Conservation (phyloP, 345 rosid species). For the Eucalyptus cloeziana region DNA sequence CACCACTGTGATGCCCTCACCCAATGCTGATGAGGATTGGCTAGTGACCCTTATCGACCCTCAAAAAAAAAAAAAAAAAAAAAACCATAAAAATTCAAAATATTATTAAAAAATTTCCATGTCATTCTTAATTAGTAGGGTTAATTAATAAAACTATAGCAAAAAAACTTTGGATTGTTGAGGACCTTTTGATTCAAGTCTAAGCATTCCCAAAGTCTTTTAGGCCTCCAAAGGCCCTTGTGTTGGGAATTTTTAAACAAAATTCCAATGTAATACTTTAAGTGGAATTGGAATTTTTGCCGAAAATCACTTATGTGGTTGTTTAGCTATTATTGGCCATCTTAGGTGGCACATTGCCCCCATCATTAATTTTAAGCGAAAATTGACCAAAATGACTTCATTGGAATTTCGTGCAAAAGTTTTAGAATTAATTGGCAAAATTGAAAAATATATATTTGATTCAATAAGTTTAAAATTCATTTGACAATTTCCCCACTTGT, state of each 20-base stretch:
- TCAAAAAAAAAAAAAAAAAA: too few species aligned
- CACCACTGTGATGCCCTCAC: too few species aligned
- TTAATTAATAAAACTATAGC: not conserved
- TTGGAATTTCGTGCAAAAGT: rapidly evolving
- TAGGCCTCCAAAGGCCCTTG: not conserved
- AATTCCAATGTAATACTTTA: not conserved
- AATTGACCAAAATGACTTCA: not conserved
- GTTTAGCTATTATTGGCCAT: rapidly evolving
- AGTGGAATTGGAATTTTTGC: not conserved
- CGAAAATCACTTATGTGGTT: rapidly evolving
- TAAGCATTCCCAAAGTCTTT: not conserved
- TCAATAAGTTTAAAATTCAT: not conserved
- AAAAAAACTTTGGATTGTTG: not conserved
- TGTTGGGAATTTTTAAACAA: not conserved
- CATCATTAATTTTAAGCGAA: not conserved
- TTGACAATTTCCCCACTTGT: not conserved
- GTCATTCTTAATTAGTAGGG: not conserved
- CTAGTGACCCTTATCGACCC: too few species aligned
- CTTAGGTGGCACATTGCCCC: not conserved
- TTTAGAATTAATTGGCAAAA: not conserved
- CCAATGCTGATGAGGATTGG: too few species aligned
- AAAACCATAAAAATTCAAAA: too few species aligned
- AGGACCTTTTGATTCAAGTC: not conserved
- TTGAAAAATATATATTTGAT: not conserved
- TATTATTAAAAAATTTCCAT: too few species aligned